Base-by-base conservation (phyloP, 768 basidiomycete species). In the Suillus decipiens region DNA sequence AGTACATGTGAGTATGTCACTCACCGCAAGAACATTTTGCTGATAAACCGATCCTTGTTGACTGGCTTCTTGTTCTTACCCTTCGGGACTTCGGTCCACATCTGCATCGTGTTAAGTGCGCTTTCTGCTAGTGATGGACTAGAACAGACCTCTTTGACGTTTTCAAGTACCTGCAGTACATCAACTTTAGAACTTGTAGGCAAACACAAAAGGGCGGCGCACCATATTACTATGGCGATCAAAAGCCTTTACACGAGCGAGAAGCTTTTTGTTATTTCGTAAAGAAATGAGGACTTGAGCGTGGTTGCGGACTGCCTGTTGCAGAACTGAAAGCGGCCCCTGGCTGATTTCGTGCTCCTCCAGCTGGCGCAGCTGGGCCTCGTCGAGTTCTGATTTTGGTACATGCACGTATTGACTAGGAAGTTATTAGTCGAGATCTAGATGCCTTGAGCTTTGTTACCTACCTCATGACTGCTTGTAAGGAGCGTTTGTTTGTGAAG, bases 201-300 rank as follows among this genome's bases (percentile, higher is more conserved):
- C 39, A 54, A 17, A 59, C 56, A 45, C 28, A 53, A 11, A 51
- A 62, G 28, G 7, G 57, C 28, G 47, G 77, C 88, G 55, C 68
- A 93, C 96, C 96, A 99, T 98, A 74, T 99, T 99, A 70, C 93
- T 93, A 78, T 99, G 97, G 73, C 97, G 84, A 77, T 99, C 97
- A 74, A 99, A 99, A 0, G 97, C 97, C 78, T 99, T 99, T 61
- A 98, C 96, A 57, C 96, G 87, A 39, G 93, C 93, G 54, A 95
- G 84, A 41, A 99, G 80, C 77, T 99, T 99, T 82, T 96, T 98
- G 84, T 99, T 98, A 81, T 99, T 99, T 70, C 97, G 84, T 62
- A 99, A 82, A 22, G 95, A 96, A 72, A 99, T 96, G 66, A 99
- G 88, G 67, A 99, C 92, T 80, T 99, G 97, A 14, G 96, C 89